A percentile compares a stretch with the other conserved stretches of the same genome.
phyloP scores from a whole-genome alignment of 257 asterid genomes.

The Mentha longifolia region DNA sequence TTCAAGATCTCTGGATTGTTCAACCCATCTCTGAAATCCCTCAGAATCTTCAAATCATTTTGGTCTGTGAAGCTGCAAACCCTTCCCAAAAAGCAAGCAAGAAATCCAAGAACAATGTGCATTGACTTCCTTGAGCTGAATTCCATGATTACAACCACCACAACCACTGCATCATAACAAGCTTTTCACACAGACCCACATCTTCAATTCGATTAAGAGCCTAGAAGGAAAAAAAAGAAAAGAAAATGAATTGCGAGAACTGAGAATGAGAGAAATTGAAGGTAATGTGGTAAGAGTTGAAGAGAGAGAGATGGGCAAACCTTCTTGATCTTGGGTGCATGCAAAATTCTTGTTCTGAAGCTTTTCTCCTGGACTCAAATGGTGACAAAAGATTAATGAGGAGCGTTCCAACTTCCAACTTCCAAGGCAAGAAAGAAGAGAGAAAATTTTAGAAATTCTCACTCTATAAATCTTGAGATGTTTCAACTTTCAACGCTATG shows the following conservation, averaged over 20 bases:
- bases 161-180: conserved; percentile 32
- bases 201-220: conserved; percentile 17
- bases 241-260: neutral
- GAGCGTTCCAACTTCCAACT: neutral
- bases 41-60: conserved; percentile 67
- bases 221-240: neutral
- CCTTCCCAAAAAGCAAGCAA: conserved; percentile 34
- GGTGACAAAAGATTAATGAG: neutral
- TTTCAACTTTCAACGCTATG: conserved; percentile 39
- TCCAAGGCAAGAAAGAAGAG: conserved; percentile 5
- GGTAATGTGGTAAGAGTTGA: conserved; percentile 23
- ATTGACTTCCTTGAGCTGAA: conserved; percentile 33
- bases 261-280: conserved; percentile 9
- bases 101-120: conserved; percentile 38
- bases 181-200: conserved; percentile 35
- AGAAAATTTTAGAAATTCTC: conserved; percentile 13
- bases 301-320: conserved; percentile 31
- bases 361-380: conserved; percentile 18
- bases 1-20: conserved; percentile 65
- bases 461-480: conserved; percentile 30
- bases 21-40: conserved; percentile 62
- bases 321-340: conserved; percentile 36
- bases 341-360: conserved; percentile 28
- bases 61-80: conserved; percentile 54
- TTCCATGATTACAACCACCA: conserved; percentile 34